A percentile compares a stretch with the other conserved stretches of the same genome.
phyloP scores from a whole-genome alignment of 1,284 basidiomycete species.

The Volvariella surrecta region DNA sequence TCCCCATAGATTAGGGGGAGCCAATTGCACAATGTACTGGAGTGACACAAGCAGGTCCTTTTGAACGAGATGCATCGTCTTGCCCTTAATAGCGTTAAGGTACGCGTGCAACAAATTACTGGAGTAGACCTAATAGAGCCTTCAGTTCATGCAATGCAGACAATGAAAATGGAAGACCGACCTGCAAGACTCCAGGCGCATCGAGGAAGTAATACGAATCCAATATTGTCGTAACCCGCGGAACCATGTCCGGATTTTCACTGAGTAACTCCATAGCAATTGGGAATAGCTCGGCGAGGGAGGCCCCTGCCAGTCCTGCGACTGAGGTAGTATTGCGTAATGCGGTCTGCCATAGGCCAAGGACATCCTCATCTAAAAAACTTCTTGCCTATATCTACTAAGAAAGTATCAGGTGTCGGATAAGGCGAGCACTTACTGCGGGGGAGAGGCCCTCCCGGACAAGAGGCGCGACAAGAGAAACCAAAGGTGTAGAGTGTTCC shows the following conservation, averaged over 20 bases:
- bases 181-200: conserved; percentile 59
- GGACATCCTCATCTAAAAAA: conserved; percentile 74
- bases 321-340: conserved; percentile 55
- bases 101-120: conserved; percentile 49
- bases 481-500: conserved; percentile 49
- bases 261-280: conserved; percentile 51
- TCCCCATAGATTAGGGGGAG: conserved; percentile 57
- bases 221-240: conserved; percentile 58
- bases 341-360: conserved; percentile 69
- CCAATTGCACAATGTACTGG: conserved; percentile 49
- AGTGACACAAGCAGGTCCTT: conserved; percentile 49
- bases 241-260: conserved; percentile 69
- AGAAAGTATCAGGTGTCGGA: conserved; percentile 5
- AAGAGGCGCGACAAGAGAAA: conserved; percentile 60
- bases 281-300: conserved; percentile 65
- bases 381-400: conserved; percentile 45
- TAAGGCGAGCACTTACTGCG: conserved; percentile 32
- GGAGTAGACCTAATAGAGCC: conserved; percentile 34
- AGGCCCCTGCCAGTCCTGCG: conserved; percentile 30
- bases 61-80: conserved; percentile 42
- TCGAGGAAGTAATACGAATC: conserved; percentile 80
- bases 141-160: conserved; percentile 3
- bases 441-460: conserved; percentile 68
- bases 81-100: conserved; percentile 36
- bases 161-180: conserved; percentile 19